Base-by-base conservation (phyloP, 805 yeast species). In the Schwanniomyces vanrijiae region DNA sequence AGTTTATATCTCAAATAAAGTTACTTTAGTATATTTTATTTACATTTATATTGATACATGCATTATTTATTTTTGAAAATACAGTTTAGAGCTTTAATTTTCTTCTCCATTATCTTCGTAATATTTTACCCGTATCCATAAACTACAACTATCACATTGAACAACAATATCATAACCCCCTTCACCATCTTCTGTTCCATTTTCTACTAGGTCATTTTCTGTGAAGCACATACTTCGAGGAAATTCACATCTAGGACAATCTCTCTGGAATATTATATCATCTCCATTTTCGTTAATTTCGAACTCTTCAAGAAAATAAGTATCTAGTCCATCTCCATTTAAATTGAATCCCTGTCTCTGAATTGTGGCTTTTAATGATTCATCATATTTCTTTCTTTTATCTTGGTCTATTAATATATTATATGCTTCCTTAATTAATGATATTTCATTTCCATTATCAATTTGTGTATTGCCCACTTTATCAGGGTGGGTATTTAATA, bases 101-200 rank as follows among this genome's bases (percentile, higher is more conserved):
- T 20, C 39, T 5, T 6, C 13, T 3, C 61, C 63, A 5, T 60
- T 64, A 21, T 55, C 70, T 52, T 82, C 90, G 53, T 73, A 81
- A 58, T 84, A 88, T 52, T 74, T 76, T 1, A 92, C 90, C 43
- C 82, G 81, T 21, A 92, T 65, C 96, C 97, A 92, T 25, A 90
- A 61, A 61, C 96, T 88, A 63, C 98, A 92, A 26, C 87, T 83
- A 10, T 69, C 61, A 61, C 98, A 92, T 58, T 91, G 96, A 0
- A 88, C 81, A 19, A 88, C 73, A 1, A 91, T 76, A 52, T 85
- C 86, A 52, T 73, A 84, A 13, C 70, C 70, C 0, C 83, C 76
- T 14, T 66, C 77, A 13, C 81, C 83, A 29, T 73, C 76, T 0
- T 73, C 75, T 0, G 78, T 73, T 0, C 82, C 85, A 45, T 73